These are phyloP conservation scores for Termitomyces sp. DNA, from an alignment of 768 basidiomycete species.

Conservation along the genomic window DNA sequence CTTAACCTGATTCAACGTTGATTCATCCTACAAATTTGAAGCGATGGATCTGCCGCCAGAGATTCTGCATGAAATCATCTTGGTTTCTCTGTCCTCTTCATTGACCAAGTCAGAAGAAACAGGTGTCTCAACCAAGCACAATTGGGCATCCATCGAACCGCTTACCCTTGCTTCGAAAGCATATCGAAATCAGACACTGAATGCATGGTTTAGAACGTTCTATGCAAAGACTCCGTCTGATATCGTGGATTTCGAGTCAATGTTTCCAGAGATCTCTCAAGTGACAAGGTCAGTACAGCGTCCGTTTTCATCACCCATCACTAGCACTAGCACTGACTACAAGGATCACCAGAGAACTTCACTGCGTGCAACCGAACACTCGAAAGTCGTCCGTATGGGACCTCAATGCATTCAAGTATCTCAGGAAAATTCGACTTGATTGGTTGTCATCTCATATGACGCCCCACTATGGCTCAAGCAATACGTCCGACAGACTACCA, in stretches of 20 bases:
- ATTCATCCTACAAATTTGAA: background rate
- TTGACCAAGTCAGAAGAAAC: slow-evolving; percentile 8
- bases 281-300: slow-evolving; percentile 14
- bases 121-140: slow-evolving; percentile 19
- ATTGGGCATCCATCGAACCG: slow-evolving; percentile 22
- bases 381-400: slow-evolving; percentile 19
- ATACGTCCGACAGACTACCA: slow-evolving; percentile 15
- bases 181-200: slow-evolving; percentile 23
- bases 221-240: slow-evolving; percentile 20
- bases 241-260: slow-evolving; percentile 14
- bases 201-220: slow-evolving; percentile 29
- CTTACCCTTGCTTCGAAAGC: slow-evolving; percentile 25
- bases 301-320: background rate
- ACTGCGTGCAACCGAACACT: slow-evolving; percentile 21
- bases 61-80: slow-evolving; percentile 29
- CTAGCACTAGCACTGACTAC: background rate
- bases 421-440: slow-evolving; percentile 23
- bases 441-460: slow-evolving; percentile 19
- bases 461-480: slow-evolving; percentile 12
- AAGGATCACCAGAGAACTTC: slow-evolving; percentile 21
- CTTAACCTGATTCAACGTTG: background rate
- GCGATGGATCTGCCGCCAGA: slow-evolving; percentile 25
- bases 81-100: slow-evolving; percentile 14
- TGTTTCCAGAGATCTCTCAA: slow-evolving; percentile 21
- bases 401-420: slow-evolving; percentile 16